Evolutionary conservation across 1,284 basidiomycete species (phyloP), one percentile per base, ranked within the genome.

Genomic region (Bondarzewia mesenterica): DNA sequence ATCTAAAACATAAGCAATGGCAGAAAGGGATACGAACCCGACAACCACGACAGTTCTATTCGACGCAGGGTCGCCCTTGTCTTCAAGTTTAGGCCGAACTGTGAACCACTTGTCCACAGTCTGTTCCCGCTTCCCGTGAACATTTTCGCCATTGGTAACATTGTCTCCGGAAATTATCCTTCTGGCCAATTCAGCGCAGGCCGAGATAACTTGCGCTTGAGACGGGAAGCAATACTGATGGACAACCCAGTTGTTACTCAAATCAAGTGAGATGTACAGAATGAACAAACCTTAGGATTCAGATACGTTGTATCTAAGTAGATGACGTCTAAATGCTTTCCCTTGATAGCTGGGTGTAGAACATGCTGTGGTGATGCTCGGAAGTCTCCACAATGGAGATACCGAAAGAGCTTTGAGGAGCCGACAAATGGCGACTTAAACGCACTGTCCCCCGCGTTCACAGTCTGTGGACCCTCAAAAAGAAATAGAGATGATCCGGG

Each of bases 271-370:
- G 14, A 8, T 7, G 7, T 21, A 46, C 2, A 22, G 23, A n/a
- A 16, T 14, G 6, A 37, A 55, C 69, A 26, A 52, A 85, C 86
- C 71, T 84, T 88, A 0, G 94, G 89, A 59, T 96, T 88, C 36
- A 97, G 74, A 64, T 99, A 99, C 0, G 96, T 99, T 6, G 95
- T 98, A 64, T 99, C 96, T 22, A 99, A 75, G 63, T 99, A 99
- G 44, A 94, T 79, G 46, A 84, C 80, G 60, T 98, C 93, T 12
- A 99, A 77, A 43, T 70, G 71, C 57, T 88, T 93, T 26, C 82
- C 83, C 48, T 79, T 80, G 44, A 96, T 73, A 0, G 80, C 78
- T 0, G 91, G 89, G 63, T 97, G 93, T 6, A 85, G 58, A 7
- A 89, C 77, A 65, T 94, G 92, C 44, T 76, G 75, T 0, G 93